Evolutionary conservation across 257 asterid species (phyloP).

Genomic region (Forsythia suspensa): DNA sequence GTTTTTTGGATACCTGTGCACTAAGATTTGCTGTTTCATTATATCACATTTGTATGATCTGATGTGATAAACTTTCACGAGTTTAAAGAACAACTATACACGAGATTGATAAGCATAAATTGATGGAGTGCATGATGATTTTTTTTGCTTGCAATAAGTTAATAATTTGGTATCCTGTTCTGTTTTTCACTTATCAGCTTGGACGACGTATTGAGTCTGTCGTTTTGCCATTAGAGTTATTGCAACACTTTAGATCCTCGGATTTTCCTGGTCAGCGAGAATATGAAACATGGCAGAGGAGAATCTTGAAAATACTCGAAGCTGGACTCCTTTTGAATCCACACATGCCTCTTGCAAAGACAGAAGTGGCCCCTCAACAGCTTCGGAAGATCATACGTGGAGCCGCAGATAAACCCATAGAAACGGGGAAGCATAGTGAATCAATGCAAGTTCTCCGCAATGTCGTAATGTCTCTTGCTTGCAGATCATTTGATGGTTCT

Average conservation of each 20-base stretch:
- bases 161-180: conserved; percentile 11
- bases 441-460: conserved; percentile 54
- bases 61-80: neutral
- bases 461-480: conserved; percentile 60
- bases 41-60: neutral
- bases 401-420: conserved; percentile 61
- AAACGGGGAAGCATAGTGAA: conserved; percentile 65
- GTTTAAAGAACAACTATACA: neutral
- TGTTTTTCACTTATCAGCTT: conserved; percentile 52
- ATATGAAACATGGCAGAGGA: conserved; percentile 72
- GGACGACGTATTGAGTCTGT: conserved; percentile 73
- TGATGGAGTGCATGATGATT: conserved; percentile 2
- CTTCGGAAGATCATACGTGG: conserved; percentile 56
- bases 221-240: conserved; percentile 82
- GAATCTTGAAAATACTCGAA: conserved; percentile 71
- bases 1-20: neutral
- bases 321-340: conserved; percentile 83
- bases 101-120: conserved; percentile 6
- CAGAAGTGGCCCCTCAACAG: conserved; percentile 48
- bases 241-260: conserved; percentile 60
- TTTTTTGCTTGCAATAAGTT: neutral
- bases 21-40: neutral
- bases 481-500: conserved; percentile 80
- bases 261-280: conserved; percentile 68
- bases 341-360: conserved; percentile 52